Base-by-base conservation (phyloP, 306 rosid species). In the Cucurbita argyrosperma region DNA sequence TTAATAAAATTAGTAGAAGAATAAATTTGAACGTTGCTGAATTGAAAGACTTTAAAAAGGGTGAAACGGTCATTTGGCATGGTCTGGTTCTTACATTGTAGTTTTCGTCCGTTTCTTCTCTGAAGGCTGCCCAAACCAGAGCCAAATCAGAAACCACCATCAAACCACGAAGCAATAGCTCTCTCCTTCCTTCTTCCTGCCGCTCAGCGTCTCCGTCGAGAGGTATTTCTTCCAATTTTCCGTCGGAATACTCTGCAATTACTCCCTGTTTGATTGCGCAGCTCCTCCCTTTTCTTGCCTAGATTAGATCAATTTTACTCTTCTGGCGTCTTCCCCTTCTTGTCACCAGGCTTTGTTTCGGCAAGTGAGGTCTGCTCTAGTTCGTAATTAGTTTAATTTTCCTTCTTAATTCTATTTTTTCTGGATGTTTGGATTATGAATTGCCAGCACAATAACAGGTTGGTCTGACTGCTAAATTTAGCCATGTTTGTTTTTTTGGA, bases 101-200 rank as follows among this genome's bases (percentile, higher is more conserved):
- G 78, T 61, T 62, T 62, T 75, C 78, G 71, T 75, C 45, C 71
- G 78, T 15, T 49, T 75, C 26, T 60, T 43, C 68, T 74, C 21
- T 56, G 51, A 52, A 52, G 23, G 23, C 67, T 55, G 19, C 26
- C 55, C 71, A 60, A n/a, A 40, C 9, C 76, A 6, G 21, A 39
- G 43, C 59, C 54, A 74, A 74, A 74, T 60, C 78, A 50, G 60
- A 75, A 59, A 30, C 23, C 23, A 61, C 49, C 78, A 60, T 59
- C 56, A 49, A 60, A 30, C 26, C 10, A 37, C 13, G 61, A 61
- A 54, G 21, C 71, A n/a, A 46, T 4, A 61, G 9, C 69, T 74
- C 77, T 23, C 76, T n/a, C 37, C 15, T 37, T 43, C 68, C 21
- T 39, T 53, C 63, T 9, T 3, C 42, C 57, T 23, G 39, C 56